These are phyloP conservation scores for Venturia carpophila DNA, from an alignment of 2,329 filamentous ascomycete genomes.

Conservation along the genomic window DNA sequence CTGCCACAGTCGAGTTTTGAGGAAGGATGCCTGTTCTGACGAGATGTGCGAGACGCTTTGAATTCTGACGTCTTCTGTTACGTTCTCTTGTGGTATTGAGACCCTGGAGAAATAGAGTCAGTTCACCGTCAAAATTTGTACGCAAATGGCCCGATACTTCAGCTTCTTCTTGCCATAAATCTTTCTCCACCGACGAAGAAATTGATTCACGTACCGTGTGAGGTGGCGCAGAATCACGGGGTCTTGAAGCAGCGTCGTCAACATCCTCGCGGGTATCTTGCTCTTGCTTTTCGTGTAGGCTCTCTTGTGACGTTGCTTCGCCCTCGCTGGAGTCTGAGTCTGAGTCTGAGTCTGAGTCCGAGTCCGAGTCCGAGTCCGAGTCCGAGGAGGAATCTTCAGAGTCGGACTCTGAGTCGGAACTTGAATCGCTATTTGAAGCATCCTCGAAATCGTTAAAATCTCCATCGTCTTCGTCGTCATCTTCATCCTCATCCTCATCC, in stretches of 20 bases:
- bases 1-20: conserved; percentile 42
- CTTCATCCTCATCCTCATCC: conserved; percentile 11
- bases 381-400: too few relatives aligned
- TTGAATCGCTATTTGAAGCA: not conserved
- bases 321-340: not conserved
- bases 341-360: conserved; percentile 13
- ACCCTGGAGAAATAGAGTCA: conserved; percentile 34
- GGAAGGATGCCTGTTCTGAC: conserved; percentile 48
- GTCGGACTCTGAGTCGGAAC: too few relatives aligned
- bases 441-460: conserved; percentile 8
- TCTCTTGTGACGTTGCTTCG: not conserved
- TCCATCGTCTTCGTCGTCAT: conserved; percentile 8
- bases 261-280: not conserved
- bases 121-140: not conserved
- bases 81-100: conserved; percentile 44
- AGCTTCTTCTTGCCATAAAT: not conserved
- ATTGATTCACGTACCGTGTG: not conserved
- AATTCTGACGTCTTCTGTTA: conserved; percentile 47
- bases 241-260: not conserved
- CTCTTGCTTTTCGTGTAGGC: conserved; percentile 6
- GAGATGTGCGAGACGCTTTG: conserved; percentile 43
- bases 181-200: not conserved
- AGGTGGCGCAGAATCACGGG: not conserved
- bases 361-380: not conserved
- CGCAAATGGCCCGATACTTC: conserved; percentile 32